Base-by-base conservation (phyloP, 2,329 filamentous ascomycete species). In the Fusarium longipes region DNA sequence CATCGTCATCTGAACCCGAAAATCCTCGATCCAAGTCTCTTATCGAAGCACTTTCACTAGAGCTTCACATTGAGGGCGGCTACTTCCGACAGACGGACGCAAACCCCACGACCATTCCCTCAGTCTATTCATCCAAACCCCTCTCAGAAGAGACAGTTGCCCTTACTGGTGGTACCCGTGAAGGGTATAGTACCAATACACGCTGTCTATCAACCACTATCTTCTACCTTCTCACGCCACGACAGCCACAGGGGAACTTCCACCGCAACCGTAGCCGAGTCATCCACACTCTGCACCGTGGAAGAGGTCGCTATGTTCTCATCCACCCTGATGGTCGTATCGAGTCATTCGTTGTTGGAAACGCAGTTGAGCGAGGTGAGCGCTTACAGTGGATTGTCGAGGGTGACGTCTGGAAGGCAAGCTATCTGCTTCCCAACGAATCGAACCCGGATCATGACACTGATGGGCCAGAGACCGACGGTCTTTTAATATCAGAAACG, bases 371-470 rank as follows among this genome's bases (percentile, higher is more conserved):
- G 6, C 76, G 73, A 1, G 89, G 88, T 1, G 89, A 92, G 79
- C 84, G 74, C 73, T 66, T 89, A 71, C 87, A 91, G 74, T 92
- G 89, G 89, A 81, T 90, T 61, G 89, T 92, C 9, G 87, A 90
- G 52, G 89, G 89, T 0, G 88, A 86, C 6, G 87, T 87, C 74
- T 92, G 84, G 74, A 92, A 91, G 77, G 85, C 84, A 12, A 89
- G 83, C 70, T 90, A 84, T 75, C 71, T 91, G 57, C 75, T 90
- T 6, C 67, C 65, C 17, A 25, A 35, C 42, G 53, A 64, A 18
- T 24, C 38, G 14, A 39, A n/a, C 27, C 25, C 15, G n/a, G 39
- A 15, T 30, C 69, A 55, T 24, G 56, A 38, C 8, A 22, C 84
- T 50, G 75, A 73, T 22, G 75, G 77, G 40, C 75, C 72, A 25